phyloP scores from a whole-genome alignment of 768 basidiomycete species.

The Suillus spraguei region DNA sequence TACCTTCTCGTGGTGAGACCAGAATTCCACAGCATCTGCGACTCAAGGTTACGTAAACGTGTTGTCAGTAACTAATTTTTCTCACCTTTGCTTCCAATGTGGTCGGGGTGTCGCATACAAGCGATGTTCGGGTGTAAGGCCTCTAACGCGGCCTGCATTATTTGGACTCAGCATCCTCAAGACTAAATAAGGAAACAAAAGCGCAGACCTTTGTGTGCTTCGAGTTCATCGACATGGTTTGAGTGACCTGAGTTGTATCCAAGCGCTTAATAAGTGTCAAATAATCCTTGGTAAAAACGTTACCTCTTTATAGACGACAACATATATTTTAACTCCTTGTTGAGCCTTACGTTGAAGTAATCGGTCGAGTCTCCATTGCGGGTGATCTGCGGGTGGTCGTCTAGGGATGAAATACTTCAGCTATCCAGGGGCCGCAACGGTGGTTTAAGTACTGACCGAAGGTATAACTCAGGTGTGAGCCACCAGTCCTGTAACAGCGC shows the following conservation, averaged over 20 bases:
- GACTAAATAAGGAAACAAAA: no score
- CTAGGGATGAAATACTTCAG: constrained; percentile 20
- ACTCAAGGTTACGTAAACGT: not conserved
- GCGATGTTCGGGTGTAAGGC: constrained; percentile 85
- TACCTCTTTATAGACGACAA: constrained; percentile 94
- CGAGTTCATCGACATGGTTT: constrained; percentile 89
- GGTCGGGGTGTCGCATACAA: constrained; percentile 90
- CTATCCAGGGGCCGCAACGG: not conserved
- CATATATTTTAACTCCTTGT: constrained; percentile 88
- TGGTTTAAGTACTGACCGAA: constrained; percentile 46
- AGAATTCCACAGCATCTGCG: constrained; percentile 77
- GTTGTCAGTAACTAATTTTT: not conserved
- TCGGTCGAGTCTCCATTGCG: constrained; percentile 88
- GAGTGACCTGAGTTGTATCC: constrained; percentile 60
- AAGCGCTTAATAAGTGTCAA: not conserved
- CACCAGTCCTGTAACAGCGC: constrained; percentile 70
- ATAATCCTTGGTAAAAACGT: constrained; percentile 1
- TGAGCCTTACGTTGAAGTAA: constrained; percentile 87
- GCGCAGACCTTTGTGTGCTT: constrained; percentile 75
- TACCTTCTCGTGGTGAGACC: constrained; percentile 91
- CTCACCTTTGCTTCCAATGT: constrained; percentile 76
- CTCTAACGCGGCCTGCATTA: constrained; percentile 67
- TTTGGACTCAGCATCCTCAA: not conserved
- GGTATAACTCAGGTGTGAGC: constrained; percentile 93
- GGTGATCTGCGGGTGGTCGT: constrained; percentile 83